phyloP scores from a whole-genome alignment of 495 filamentous ascomycete genomes.

The Neurospora africana region DNA sequence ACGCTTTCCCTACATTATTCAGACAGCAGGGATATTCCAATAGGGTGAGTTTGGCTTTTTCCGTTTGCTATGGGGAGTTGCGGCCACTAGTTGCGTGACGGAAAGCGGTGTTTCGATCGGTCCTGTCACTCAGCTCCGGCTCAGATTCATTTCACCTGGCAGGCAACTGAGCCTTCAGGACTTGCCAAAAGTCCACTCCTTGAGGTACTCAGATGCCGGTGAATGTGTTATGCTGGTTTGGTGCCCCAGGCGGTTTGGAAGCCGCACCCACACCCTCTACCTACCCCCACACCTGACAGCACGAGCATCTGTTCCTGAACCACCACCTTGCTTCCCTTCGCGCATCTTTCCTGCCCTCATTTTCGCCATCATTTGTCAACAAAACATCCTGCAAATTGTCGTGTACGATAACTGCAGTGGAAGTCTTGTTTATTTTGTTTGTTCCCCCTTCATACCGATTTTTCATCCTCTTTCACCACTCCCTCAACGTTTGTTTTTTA shows the following conservation, averaged over 20 bases:
- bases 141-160: background rate
- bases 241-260: background rate
- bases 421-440: constrained; percentile 1
- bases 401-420: background rate
- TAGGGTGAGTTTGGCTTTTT: constrained; percentile 46
- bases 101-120: background rate
- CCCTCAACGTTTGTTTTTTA: constrained; percentile 1
- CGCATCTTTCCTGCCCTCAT: background rate
- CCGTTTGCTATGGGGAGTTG: constrained; percentile 2
- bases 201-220: background rate
- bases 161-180: background rate
- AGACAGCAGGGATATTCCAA: constrained; percentile 58
- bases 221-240: background rate
- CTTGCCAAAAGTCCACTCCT: background rate
- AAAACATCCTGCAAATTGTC: background rate
- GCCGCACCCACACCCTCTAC: background rate
- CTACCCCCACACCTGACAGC: background rate
- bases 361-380: background rate
- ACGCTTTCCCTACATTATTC: constrained; percentile 74
- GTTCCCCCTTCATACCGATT: background rate
- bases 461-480: background rate
- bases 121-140: background rate
- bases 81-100: background rate
- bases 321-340: background rate
- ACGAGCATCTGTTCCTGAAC: background rate